These are phyloP conservation scores for Dothideomycetes sp. DNA, from an alignment of 2,329 filamentous ascomycete species.

Conservation along the genomic window DNA sequence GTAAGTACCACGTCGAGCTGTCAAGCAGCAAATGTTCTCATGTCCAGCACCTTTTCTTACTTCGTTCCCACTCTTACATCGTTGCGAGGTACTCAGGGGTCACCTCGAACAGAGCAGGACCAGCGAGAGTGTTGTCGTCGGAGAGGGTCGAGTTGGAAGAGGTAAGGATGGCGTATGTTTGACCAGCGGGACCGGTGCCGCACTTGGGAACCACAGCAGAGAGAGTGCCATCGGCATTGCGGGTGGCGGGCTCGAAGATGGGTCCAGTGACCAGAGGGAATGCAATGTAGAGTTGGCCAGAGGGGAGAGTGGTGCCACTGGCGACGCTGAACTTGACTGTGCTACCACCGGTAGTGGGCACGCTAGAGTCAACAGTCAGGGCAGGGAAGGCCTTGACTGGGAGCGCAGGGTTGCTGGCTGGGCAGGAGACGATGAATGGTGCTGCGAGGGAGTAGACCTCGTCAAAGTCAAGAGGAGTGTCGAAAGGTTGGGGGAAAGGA, in stretches of 20 bases:
- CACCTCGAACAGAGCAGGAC: slow-evolving; percentile 13
- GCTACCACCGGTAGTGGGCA: slow-evolving; percentile 8
- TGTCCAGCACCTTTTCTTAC: no score
- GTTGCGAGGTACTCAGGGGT: no score
- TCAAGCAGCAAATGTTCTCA: no score
- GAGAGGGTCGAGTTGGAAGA: slow-evolving; percentile 11
- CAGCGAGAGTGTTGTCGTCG: slow-evolving; percentile 19
- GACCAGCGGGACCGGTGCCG: slow-evolving; percentile 13
- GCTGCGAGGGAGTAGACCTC: slow-evolving; percentile 55
- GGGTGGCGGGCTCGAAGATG: slow-evolving; percentile 11
- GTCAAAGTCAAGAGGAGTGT: slow-evolving; percentile 47
- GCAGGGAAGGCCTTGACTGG: slow-evolving; percentile 41
- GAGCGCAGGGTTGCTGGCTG: slow-evolving; percentile 41
- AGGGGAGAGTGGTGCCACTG: slow-evolving; percentile 12
- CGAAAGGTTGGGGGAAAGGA: slow-evolving; percentile 50
- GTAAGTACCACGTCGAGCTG: no score
- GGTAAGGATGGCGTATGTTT: slow-evolving; percentile 18
- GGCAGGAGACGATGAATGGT: slow-evolving; percentile 49
- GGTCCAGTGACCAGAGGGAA: slow-evolving; percentile 14
- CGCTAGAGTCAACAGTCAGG: slow-evolving; percentile 10
- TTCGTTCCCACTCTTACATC: no score
- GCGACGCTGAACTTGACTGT: slow-evolving; percentile 14
- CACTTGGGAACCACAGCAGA: slow-evolving; percentile 10
- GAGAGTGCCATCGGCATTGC: slow-evolving; percentile 9
- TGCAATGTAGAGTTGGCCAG: slow-evolving; percentile 16